phyloP scores from a whole-genome alignment of 1,284 basidiomycete genomes.

The Leccinum pachyderme region DNA sequence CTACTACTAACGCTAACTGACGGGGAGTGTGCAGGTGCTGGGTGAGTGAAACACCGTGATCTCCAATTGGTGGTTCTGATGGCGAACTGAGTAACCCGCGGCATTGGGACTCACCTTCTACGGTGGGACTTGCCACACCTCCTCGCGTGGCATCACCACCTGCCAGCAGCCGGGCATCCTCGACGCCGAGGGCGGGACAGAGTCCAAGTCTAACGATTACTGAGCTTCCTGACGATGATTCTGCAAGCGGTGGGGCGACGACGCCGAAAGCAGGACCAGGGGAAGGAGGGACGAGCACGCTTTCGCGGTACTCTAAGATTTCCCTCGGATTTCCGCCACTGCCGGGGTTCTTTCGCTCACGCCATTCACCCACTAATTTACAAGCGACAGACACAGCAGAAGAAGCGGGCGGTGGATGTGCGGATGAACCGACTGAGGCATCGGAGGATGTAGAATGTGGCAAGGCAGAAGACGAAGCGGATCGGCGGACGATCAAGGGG shows the following conservation, averaged over 20 bases:
- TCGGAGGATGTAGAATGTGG: constrained; percentile 9
- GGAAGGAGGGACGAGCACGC: constrained; percentile 24
- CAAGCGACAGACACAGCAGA: constrained; percentile 28
- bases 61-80: constrained; percentile 16
- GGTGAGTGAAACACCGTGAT: constrained; percentile 38
- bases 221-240: constrained; percentile 36
- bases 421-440: constrained; percentile 5
- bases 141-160: constrained; percentile 18
- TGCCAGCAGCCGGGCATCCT: constrained; percentile 22
- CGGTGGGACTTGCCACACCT: constrained; percentile 30
- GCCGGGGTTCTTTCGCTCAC: constrained; percentile 60
- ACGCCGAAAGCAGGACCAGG: constrained; percentile 46
- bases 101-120: constrained; percentile 23
- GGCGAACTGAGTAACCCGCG: constrained; percentile 17
- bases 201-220: constrained; percentile 29
- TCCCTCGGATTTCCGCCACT: constrained; percentile 61
- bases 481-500: constrained; percentile 59
- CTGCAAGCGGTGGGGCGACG: constrained; percentile 49
- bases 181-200: constrained; percentile 33
- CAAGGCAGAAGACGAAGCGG: constrained; percentile 47
- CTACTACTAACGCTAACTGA: constrained; percentile 82
- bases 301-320: constrained; percentile 40
- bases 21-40: constrained; percentile 49
- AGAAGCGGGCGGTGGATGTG: constrained; percentile 24
- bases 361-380: constrained; percentile 47